Evolutionary conservation across 768 basidiomycete genomes (phyloP).

Genomic region (Termitomyces sp.): DNA sequence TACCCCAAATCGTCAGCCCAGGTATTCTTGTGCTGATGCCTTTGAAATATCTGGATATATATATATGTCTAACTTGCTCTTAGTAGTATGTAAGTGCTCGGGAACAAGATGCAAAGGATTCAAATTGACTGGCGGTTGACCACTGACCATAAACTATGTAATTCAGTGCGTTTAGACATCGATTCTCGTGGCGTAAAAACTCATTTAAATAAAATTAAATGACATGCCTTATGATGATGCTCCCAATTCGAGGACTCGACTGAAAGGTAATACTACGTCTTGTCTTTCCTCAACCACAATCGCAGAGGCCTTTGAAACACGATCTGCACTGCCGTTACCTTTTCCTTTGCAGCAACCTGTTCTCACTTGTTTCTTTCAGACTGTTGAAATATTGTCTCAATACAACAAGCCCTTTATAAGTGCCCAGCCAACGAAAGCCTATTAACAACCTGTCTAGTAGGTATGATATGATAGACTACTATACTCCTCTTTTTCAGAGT

Average conservation of each 20-base stretch:
- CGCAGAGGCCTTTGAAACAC: too few relatives aligned
- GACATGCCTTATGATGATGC: not conserved
- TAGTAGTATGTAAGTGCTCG: not conserved
- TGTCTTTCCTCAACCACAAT: too few relatives aligned
- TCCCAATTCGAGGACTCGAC: not conserved
- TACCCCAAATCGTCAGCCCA: not conserved
- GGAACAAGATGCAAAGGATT: not conserved
- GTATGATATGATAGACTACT: too few relatives aligned
- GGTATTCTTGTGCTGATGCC: not conserved
- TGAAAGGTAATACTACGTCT: too few relatives aligned
- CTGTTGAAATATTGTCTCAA: too few relatives aligned
- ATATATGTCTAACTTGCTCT: not conserved
- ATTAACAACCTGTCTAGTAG: too few relatives aligned
- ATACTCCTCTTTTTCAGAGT: too few relatives aligned
- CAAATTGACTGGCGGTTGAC: not conserved
- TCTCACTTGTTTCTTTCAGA: too few relatives aligned
- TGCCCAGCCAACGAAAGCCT: too few relatives aligned
- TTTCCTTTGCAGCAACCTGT: too few relatives aligned
- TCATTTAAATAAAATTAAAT: not conserved
- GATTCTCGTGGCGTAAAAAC: not conserved
- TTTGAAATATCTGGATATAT: not conserved
- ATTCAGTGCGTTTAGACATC: not conserved
- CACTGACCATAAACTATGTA: not conserved
- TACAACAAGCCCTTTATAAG: too few relatives aligned
- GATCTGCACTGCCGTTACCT: too few relatives aligned